These are phyloP conservation scores for Geosmithia morbida DNA, from an alignment of 2,329 filamentous ascomycete species.

Conservation along the genomic window DNA sequence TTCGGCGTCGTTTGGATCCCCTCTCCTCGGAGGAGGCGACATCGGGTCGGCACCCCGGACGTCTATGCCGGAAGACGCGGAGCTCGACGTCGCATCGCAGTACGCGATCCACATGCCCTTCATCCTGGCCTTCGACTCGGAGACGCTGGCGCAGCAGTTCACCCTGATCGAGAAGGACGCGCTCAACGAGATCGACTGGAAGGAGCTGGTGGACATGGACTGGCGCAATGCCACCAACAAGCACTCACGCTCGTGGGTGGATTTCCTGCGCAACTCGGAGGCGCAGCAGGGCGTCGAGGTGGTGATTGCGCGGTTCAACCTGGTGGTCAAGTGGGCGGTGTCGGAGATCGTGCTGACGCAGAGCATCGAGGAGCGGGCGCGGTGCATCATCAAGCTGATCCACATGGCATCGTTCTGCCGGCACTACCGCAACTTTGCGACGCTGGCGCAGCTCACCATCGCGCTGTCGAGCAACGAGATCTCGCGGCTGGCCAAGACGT, in stretches of 20 bases:
- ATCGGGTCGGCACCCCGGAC: neutral
- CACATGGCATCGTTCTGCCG: conserved; percentile 68
- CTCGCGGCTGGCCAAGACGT: conserved; percentile 52
- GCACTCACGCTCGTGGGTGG: conserved; percentile 64
- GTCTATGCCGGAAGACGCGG: neutral
- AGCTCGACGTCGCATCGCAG: conserved; percentile 12
- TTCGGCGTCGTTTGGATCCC: neutral
- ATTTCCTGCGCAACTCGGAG: conserved; percentile 59
- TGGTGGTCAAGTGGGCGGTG: conserved; percentile 77
- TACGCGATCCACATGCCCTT: conserved; percentile 58
- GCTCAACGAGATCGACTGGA: conserved; percentile 78
- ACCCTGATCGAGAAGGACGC: conserved; percentile 79
- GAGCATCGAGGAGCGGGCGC: conserved; percentile 55
- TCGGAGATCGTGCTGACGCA: conserved; percentile 68
- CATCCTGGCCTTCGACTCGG: conserved; percentile 67
- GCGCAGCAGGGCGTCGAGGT: conserved; percentile 63
- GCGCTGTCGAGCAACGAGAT: conserved; percentile 64
- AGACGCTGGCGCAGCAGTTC: conserved; percentile 67
- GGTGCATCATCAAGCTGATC: conserved; percentile 67
- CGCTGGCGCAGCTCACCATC: conserved; percentile 67
- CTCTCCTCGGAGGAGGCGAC: neutral
- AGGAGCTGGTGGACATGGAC: conserved; percentile 68
- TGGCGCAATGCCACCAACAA: conserved; percentile 59
- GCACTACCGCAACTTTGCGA: conserved; percentile 68
- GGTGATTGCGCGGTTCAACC: conserved; percentile 74